These are phyloP conservation scores for Dysphania ambrosioides DNA, from an alignment of 148 eudicot species.

Conservation along the genomic window DNA sequence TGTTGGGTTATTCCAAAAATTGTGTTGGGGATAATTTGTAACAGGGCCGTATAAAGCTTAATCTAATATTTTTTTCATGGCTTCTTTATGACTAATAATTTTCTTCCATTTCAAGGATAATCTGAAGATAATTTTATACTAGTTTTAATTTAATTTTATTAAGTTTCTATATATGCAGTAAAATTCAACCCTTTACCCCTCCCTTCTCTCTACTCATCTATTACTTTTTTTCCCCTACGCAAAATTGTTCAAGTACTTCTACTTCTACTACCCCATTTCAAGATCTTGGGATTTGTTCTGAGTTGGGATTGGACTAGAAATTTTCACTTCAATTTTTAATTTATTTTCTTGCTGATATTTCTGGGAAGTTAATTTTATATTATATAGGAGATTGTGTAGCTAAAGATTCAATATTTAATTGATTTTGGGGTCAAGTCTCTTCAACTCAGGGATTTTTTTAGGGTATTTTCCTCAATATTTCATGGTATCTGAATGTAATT, in stretches of 20 bases:
- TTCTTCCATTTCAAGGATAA: constrained; percentile 17
- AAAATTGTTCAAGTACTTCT: constrained; percentile 8
- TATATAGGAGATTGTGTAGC: constrained; percentile 25
- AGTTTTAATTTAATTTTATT: no score
- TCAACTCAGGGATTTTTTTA: constrained; percentile 1
- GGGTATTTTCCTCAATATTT: constrained; percentile 13
- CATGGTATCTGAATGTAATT: constrained; percentile 15
- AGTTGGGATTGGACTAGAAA: constrained; percentile 15
- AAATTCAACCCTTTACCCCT: not conserved
- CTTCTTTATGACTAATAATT: not conserved
- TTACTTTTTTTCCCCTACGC: constrained; percentile 10
- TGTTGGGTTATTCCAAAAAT: no score
- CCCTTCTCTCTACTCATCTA: constrained; percentile 32
- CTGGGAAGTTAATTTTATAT: not conserved
- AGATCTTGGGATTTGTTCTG: constrained; percentile 36
- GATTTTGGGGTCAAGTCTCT: not conserved
- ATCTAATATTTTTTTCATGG: no score
- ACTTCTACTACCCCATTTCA: not conserved
- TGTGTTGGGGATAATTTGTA: no score
- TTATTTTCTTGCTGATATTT: not conserved
- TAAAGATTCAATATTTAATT: not conserved
- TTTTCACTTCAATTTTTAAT: constrained; percentile 27
- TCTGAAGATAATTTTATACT: constrained; percentile 1
- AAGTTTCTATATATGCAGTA: not conserved
- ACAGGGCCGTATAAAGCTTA: no score